A percentile compares a stretch with the other conserved stretches of the same genome.
Evolutionary conservation across 345 rosid species (phyloP).

Genomic region (Linum trigynum): DNA sequence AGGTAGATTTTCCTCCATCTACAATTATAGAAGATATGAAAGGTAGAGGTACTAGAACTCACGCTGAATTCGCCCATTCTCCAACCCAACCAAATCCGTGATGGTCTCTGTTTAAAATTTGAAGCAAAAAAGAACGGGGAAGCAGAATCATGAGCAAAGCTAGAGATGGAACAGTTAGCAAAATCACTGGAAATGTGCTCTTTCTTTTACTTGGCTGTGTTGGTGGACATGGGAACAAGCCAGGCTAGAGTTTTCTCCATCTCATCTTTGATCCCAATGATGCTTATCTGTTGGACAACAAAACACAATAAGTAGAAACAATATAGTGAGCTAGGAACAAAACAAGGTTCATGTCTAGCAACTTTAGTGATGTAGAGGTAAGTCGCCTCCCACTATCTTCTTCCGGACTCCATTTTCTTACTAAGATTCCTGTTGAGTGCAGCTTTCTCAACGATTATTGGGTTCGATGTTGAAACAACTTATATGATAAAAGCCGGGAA

Average conservation of each 20-base stretch:
- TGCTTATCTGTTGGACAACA: conserved; percentile 1
- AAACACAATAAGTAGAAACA: background rate
- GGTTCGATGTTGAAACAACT: background rate
- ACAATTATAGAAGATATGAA: background rate
- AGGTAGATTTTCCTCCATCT: no score
- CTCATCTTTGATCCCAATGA: conserved; percentile 7
- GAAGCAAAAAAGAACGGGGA: background rate
- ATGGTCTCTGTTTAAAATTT: conserved; percentile 16
- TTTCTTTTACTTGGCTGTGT: conserved; percentile 10
- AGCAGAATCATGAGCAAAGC: background rate
- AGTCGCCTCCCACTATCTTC: no score
- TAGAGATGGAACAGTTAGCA: background rate
- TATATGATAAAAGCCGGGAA: background rate
- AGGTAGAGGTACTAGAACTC: background rate
- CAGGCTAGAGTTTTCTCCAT: conserved; percentile 9
- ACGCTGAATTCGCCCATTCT: conserved; percentile 28
- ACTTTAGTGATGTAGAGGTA: no score
- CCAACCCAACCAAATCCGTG: conserved; percentile 34
- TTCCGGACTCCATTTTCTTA: no score
- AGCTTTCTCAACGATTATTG: background rate
- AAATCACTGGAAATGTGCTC: background rate
- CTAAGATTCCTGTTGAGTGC: background rate
- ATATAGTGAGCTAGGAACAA: background rate
- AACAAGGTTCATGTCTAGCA: background rate
- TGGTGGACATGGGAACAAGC: conserved; percentile 10